Evolutionary conservation across 371 early-diverging fungal species (phyloP).

Genomic region (Apophysomyces trapeziformis): DNA sequence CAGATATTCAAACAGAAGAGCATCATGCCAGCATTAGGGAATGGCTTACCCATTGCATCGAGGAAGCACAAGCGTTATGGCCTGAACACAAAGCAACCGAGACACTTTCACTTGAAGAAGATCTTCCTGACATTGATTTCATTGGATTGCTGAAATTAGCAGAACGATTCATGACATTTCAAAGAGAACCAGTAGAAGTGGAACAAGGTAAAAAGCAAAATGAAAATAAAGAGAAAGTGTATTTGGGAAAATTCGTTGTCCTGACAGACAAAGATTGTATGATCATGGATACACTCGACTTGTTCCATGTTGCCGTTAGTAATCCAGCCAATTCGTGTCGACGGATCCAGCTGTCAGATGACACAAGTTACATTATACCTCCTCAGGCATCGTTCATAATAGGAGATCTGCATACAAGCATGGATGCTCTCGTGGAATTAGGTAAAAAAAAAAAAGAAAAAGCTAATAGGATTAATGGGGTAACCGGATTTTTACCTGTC

Average conservation of each 20-base stretch:
- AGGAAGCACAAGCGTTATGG: neutral
- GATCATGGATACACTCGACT: constrained; percentile 34
- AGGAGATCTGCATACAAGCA: constrained; percentile 38
- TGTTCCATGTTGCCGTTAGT: constrained; percentile 32
- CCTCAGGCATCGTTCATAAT: constrained; percentile 40
- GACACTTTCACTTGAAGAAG: constrained; percentile 5
- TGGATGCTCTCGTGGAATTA: constrained; percentile 29
- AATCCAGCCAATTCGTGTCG: constrained; percentile 18
- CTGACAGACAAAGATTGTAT: neutral
- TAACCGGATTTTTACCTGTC: too few species aligned
- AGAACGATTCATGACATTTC: constrained; percentile 13
- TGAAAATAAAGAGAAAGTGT: neutral
- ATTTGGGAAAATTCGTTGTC: too few species aligned
- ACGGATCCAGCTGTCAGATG: constrained; percentile 21
- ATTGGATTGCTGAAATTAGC: constrained; percentile 35
- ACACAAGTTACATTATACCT: constrained; percentile 40
- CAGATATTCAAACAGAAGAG: constrained; percentile 34
- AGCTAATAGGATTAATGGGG: too few species aligned
- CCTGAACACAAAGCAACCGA: neutral
- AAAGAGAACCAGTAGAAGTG: neutral
- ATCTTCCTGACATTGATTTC: constrained; percentile 31
- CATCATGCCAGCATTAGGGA: constrained; percentile 22
- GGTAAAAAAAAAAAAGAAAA: constrained; percentile 22
- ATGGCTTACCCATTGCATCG: constrained; percentile 16
- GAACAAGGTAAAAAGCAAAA: neutral